Evolutionary conservation across 305 asterid genomes (phyloP), one percentile per base, ranked within the genome.

Genomic region (Fraxinus nigra): DNA sequence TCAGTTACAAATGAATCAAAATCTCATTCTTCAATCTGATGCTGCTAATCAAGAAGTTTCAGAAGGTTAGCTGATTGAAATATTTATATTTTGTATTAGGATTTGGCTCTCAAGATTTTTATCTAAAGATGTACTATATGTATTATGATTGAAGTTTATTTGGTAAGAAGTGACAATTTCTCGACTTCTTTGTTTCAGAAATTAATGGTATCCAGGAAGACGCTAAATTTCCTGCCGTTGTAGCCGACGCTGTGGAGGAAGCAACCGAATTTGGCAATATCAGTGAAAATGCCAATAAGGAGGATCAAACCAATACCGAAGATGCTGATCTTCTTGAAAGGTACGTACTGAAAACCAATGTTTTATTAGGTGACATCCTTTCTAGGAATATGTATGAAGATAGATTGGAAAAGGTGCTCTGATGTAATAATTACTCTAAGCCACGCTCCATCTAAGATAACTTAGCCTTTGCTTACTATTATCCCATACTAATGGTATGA

Each of bases 271-370:
- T 83, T 76, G 80, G 76, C 1, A 76, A 72, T 18, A 74, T 80
- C 8, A 77, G 40, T 20, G 85, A 82, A 20, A 38, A 59, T 81
- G 87, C 82, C 81, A 79, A 70, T 79, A 85, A 89, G 84, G 90
- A 87, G 81, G 90, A 82, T 20, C 75, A 34, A 76, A 14, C 79
- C 22, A 85, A 87, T 43, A 82, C 81, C 7, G 89, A 81, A 10
- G 89, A 87, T 34, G 84, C 90, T 78, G 86, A 86, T 82, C 77
- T 86, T 76, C 80, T 82, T 14, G 94, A 84, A 80, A 93, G 97
- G 98, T 94, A 0, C 30, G 30, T 0, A 38, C 46, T 8, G 30
- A 34, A 79, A 8, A 37, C 10, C 70, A 35, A 10, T 51, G 11
- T 76, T 26, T 78, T 33, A 76, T 38, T 56, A 7, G 28, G 35